phyloP scores from a whole-genome alignment of 345 rosid species.

The Salix viminalis region DNA sequence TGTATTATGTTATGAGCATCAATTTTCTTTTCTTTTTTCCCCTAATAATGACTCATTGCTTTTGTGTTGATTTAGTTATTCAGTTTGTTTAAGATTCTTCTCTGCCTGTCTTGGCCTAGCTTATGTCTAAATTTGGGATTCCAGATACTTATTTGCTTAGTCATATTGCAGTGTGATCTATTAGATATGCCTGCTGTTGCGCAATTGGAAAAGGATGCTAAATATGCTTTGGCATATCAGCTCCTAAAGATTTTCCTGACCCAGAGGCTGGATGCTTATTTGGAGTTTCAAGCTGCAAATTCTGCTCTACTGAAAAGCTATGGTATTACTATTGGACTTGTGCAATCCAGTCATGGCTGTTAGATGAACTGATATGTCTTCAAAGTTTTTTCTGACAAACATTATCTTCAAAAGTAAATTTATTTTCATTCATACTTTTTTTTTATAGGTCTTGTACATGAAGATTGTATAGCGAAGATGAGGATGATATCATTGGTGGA shows the following conservation, averaged over 20 bases:
- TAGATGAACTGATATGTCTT: background rate
- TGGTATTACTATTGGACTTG: slow-evolving; percentile 39
- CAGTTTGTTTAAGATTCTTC: background rate
- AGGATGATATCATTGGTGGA: slow-evolving; percentile 76
- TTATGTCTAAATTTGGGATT: background rate
- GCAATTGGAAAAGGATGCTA: slow-evolving; percentile 79
- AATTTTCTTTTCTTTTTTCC: no score
- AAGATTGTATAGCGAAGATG: slow-evolving; percentile 86
- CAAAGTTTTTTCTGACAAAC: background rate
- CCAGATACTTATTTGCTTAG: background rate
- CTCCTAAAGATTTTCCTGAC: slow-evolving; percentile 82
- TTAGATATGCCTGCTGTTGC: slow-evolving; percentile 82
- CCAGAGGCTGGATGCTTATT: slow-evolving; percentile 69
- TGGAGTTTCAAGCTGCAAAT: slow-evolving; percentile 72
- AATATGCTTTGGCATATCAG: slow-evolving; percentile 63
- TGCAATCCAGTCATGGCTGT: background rate
- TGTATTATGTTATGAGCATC: background rate
- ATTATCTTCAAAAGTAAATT: background rate
- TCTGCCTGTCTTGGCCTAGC: background rate
- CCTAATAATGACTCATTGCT: background rate
- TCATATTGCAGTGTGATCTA: slow-evolving; percentile 73
- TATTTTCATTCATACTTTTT: background rate
- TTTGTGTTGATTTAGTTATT: background rate
- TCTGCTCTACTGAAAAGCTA: slow-evolving; percentile 59
- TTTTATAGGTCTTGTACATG: slow-evolving; percentile 72